Evolutionary conservation across 495 filamentous ascomycete species (phyloP), one percentile per base, ranked within the genome.

Genomic region (Pseudoneurospora amorphoporcata): DNA sequence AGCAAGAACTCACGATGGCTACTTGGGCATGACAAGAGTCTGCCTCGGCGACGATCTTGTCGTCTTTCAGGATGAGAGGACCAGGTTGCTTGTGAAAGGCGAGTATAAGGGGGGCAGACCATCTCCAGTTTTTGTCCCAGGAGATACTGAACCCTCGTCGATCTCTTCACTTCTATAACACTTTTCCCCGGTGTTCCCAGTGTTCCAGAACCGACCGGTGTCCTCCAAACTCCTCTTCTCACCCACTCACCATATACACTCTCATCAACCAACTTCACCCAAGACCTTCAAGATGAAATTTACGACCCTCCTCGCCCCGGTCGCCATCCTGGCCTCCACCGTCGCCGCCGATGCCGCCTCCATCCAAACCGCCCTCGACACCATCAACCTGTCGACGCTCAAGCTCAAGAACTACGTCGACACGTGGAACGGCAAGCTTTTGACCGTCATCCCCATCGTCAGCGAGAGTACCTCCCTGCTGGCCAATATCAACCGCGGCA

Each of bases 381-480:
- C 68, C 32, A 77, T 82, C 75, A 69, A 75, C 47, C 58, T 73
- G 58, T 42, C 72, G 38, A 81, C 82, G 5, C 41, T 77, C 47
- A 69, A 71, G n/a, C 78, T 83, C 42, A 74, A 79, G 61, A 68
- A 29, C 69, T 73, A 73, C 38, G 75, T 83, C 23, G 41, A 45
- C 39, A 42, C n/a, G 4, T 82, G 79, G 76, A 72, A 75, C 39
- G 75, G 75, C 68, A 69, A 74, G 39, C 69, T 77, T 41, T 70
- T 79, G 5, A 75, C 76, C 39, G 69, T 79, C 0, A 65, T 81
- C 3, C 74, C 77, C 35, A 79, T 83, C 73, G 65, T 79, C 19
- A n/a, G 69, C 69, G 65, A 77, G 42, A 80, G 77, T 23, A 75
- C 74, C 23, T 53, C 68, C 12, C 76, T 84, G 45, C 78, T 84